These are phyloP conservation scores for Xylariaceae sp. DNA, from an alignment of 2,329 filamentous ascomycete species.

Conservation along the genomic window DNA sequence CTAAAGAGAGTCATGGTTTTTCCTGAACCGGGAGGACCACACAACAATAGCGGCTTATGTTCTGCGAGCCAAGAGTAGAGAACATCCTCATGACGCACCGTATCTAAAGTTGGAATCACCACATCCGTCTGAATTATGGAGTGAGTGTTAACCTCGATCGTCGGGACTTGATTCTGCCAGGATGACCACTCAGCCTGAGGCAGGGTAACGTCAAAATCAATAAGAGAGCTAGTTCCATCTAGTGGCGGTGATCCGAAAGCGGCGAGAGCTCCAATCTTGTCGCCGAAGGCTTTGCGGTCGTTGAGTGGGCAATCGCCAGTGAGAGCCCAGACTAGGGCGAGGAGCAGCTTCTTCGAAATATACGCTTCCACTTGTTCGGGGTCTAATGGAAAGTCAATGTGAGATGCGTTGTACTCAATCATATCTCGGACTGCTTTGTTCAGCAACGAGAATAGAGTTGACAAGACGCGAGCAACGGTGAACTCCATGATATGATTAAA, in stretches of 20 bases:
- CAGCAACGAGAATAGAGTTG: constrained; percentile 87
- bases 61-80: constrained; percentile 99
- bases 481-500: constrained; percentile 99
- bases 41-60: constrained; percentile 93
- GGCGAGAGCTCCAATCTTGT: constrained; percentile 73
- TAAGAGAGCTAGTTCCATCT: constrained; percentile 74
- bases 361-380: constrained; percentile 85
- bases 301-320: constrained; percentile 87
- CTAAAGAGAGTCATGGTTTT: constrained; percentile 99
- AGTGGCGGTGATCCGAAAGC: constrained; percentile 80
- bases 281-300: constrained; percentile 85
- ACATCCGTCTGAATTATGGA: constrained; percentile 97
- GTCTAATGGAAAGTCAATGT: constrained; percentile 89
- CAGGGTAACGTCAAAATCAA: constrained; percentile 88
- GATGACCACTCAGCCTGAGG: constrained; percentile 83
- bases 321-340: constrained; percentile 91
- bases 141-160: constrained; percentile 95
- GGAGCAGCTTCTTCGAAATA: constrained; percentile 85
- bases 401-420: constrained; percentile 92
- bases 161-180: constrained; percentile 93
- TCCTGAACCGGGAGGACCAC: constrained; percentile 94
- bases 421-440: constrained; percentile 91
- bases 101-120: constrained; percentile 96
- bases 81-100: constrained; percentile 96
- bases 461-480: constrained; percentile 82